Evolutionary conservation across 2,329 filamentous ascomycete species (phyloP), one percentile per base, ranked within the genome.

Genomic region (Nemania bipapillata): DNA sequence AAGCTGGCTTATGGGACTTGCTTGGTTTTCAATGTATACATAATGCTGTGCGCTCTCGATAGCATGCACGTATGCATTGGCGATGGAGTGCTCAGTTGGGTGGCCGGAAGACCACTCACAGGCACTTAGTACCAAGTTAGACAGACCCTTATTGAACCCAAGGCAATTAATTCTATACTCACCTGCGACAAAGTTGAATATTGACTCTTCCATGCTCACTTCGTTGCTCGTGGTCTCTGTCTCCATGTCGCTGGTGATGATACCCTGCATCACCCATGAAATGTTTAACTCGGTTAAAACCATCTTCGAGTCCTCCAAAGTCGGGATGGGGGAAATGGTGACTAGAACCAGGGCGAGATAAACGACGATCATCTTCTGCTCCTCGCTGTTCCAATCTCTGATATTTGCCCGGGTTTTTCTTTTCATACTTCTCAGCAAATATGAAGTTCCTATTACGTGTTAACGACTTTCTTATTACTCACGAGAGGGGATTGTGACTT

Each of bases 21-120:
- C 85, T 78, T 88, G 90, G 75, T 94, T 94, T 78, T 94, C 91
- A 40, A 94, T 93, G 79, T 94, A 94, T 66, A 94, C 81, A 75
- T 91, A 94, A 77, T 93, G 89, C 75, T 89, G 82, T 20, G 90
- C 90, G 56, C 89, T 88, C 42, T 81, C 83, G 73, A 94, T 94
- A 30, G 89, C 86, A 50, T 91, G 85, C 37, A 92, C 89, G 76
- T 97, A 97, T 1, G 94, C 94, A 77, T 95, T 94, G 69, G 90
- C 89, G 70, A 97, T 95, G 0, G 93, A 97, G 78, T 96, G 93
- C 76, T 88, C 86, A 0, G 83, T 84, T 5, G 79, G 78, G 58
- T 85, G 82, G 1, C 86, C 86, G 15, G 82, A 78, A 1, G 86
- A 88, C 86, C 86, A 88, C 42, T 82, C 79, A 40, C 80, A 82